Percentiles rank a stretch among this genome's conserved stretches.
These are phyloP conservation scores for Spirogloea muscicola DNA, from an alignment of 139 green algal genomes.

Conservation along the genomic window DNA sequence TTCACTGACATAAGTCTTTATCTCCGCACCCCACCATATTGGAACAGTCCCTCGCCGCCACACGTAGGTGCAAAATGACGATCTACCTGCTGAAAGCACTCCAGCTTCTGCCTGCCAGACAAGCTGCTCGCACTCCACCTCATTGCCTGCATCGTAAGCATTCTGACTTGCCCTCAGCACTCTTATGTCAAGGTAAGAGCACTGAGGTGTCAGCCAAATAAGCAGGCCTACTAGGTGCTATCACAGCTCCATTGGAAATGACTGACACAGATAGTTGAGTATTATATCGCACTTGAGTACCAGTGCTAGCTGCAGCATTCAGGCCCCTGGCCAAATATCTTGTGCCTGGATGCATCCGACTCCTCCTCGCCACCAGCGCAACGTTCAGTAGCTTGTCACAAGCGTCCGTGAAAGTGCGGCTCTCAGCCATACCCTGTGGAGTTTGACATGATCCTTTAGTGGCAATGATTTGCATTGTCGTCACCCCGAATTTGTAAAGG, in stretches of 20 bases:
- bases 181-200: neutral
- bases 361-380: constrained; percentile 67
- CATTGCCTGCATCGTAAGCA: constrained; percentile 72
- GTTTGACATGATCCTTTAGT: too few relatives aligned
- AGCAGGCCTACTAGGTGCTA: too few relatives aligned
- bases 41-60: constrained; percentile 58
- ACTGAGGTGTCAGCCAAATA: neutral
- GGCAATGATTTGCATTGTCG: too few relatives aligned
- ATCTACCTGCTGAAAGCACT: neutral
- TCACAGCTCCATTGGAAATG: neutral
- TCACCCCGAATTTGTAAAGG: neutral
- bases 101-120: constrained; percentile 61
- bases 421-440: constrained; percentile 85
- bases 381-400: constrained; percentile 60
- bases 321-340: constrained; percentile 89
- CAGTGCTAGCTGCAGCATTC: constrained; percentile 68
- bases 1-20: constrained; percentile 69
- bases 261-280: neutral
- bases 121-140: constrained; percentile 95
- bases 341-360: constrained; percentile 82
- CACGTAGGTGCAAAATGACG: constrained; percentile 45
- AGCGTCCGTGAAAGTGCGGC: constrained; percentile 61
- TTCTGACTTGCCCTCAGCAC: neutral
- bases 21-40: constrained; percentile 56
- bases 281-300: neutral